Conservation (phyloP, 208 protist species). For the Herpetomonas samuelpessoai region DNA sequence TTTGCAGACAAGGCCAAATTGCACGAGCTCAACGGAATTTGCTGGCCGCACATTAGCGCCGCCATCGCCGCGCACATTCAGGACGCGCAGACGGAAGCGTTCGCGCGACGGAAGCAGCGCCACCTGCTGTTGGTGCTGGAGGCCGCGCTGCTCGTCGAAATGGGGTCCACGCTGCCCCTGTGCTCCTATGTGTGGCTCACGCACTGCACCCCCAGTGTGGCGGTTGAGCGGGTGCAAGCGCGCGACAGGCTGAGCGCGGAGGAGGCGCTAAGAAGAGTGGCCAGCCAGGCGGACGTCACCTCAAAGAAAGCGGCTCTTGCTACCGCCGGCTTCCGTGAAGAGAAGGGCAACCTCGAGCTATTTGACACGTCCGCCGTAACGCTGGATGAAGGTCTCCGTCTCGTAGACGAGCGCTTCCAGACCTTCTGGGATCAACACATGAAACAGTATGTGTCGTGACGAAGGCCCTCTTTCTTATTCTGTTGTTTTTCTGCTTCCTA, state of each 20-base stretch:
- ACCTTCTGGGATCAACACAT: slow-evolving; percentile 46
- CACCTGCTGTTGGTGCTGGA: slow-evolving; percentile 59
- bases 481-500: too few relatives aligned
- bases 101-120: slow-evolving; percentile 1
- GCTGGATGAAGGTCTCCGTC: slow-evolving; percentile 38
- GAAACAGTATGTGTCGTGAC: slow-evolving; percentile 9
- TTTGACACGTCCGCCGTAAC: slow-evolving; percentile 61
- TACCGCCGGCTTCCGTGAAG: slow-evolving; percentile 25
- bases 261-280: slow-evolving; percentile 46
- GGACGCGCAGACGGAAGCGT: slow-evolving; percentile 2
- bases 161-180: slow-evolving; percentile 16
- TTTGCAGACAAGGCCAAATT: slow-evolving; percentile 45
- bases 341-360: slow-evolving; percentile 26
- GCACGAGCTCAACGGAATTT: slow-evolving; percentile 58
- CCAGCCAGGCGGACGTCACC: slow-evolving; percentile 28
- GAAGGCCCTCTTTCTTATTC: background rate
- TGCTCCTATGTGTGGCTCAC: slow-evolving; percentile 75
- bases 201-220: slow-evolving; percentile 35
- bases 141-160: slow-evolving; percentile 70
- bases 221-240: slow-evolving; percentile 39
- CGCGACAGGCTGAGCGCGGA: slow-evolving; percentile 40
- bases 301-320: slow-evolving; percentile 28
- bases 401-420: slow-evolving; percentile 39
- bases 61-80: slow-evolving; percentile 34
- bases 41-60: slow-evolving; percentile 66